Base-by-base conservation (phyloP, 2,329 filamentous ascomycete species). In the Monilinia vaccinii-corymbosi region DNA sequence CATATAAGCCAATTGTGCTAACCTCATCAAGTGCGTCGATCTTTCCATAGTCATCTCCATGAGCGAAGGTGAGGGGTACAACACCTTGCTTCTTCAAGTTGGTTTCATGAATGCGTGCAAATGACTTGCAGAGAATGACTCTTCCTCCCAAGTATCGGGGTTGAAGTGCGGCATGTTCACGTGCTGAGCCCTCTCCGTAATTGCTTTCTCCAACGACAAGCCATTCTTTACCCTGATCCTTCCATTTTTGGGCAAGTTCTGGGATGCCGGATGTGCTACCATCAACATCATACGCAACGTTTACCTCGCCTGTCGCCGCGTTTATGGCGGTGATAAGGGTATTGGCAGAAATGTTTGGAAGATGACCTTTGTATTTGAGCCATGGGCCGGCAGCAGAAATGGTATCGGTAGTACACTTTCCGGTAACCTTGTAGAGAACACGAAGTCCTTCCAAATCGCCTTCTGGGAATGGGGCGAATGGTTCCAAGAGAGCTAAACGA, bases 291-390 rank as follows among this genome's bases (percentile, higher is more conserved):
- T 96, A 94, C 6, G 93, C 94, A 23, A 83, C 86, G 74, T 97
- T 97, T 65, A 94, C 92, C 75, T 96, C 92, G 67, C 87, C 88
- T 0, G 93, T 99, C 64, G 89, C 90, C 47, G 89, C 91, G 75
- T 97, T 97, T 72, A 92, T 81, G 62, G 94, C 94, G 58, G 91
- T 94, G 76, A 97, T 97, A 66, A 99, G 84, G 2, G 94, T 99
- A 82, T 99, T 99, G 72, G 91, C 91, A 68, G 87, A 89, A 74
- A 99, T 99, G 79, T 99, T 99, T 74, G 94, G 91, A 64, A 99
- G 84, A 75, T 99, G 94, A 64, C 94, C 94, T 81, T 97, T 97
- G 84, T 97, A 99, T 77, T 97, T 97, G 67, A 99, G 84, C 93
- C 93, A 97, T 18, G 93, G 93, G 7, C 93, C 93, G 1, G 93